Conservation (phyloP, 495 filamentous ascomycete species). For the Neurospora terricola region DNA sequence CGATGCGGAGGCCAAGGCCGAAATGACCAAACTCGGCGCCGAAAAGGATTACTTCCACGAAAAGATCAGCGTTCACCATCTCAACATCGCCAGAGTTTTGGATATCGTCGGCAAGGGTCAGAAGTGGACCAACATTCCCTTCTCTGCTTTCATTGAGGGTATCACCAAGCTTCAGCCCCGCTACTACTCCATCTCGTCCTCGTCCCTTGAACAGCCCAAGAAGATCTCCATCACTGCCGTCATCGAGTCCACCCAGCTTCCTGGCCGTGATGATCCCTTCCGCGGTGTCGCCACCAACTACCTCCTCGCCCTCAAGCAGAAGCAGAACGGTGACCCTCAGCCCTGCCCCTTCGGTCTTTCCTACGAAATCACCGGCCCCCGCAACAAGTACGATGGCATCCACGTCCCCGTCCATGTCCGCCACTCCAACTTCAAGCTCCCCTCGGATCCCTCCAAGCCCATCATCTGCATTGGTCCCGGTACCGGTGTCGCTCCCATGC, state of each 20-base stretch:
- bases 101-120: conserved; percentile 57
- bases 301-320: conserved; percentile 88
- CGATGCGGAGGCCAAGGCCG: conserved; percentile 68
- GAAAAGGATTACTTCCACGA: conserved; percentile 97
- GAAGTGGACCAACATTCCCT: conserved; percentile 75
- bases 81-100: conserved; percentile 88
- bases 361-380: conserved; percentile 81
- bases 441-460: conserved; percentile 87
- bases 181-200: conserved; percentile 99
- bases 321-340: conserved; percentile 82
- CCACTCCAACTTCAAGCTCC: conserved; percentile 98
- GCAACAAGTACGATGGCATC: conserved; percentile 95
- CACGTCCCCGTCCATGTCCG: conserved; percentile 93
- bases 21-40: conserved; percentile 76
- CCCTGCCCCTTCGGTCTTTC: conserved; percentile 80
- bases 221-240: conserved; percentile 92
- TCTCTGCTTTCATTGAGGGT: conserved; percentile 91
- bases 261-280: conserved; percentile 70
- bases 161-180: conserved; percentile 91
- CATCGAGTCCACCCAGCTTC: conserved; percentile 72
- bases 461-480: conserved; percentile 95
- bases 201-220: conserved; percentile 85
- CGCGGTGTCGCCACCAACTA: conserved; percentile 98
- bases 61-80: conserved; percentile 68
- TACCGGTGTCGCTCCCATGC: conserved; percentile 94